Evolutionary conservation across 371 early-diverging fungal genomes (phyloP), one percentile per base, ranked within the genome.

Genomic region (Dichotomocladium elegans): DNA sequence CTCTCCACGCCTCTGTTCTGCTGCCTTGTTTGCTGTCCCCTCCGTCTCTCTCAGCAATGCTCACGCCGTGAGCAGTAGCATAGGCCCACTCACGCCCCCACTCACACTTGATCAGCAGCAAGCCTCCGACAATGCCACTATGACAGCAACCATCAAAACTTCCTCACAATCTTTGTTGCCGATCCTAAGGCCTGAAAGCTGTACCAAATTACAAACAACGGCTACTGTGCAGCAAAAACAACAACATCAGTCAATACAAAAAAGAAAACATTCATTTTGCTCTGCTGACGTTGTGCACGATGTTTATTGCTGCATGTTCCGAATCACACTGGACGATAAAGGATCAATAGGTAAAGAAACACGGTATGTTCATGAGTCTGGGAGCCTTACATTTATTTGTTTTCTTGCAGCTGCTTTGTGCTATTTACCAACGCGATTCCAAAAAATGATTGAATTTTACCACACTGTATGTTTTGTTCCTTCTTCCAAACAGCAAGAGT

Each of bases 351-450:
- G 63, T 63, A 55, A 58, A 25, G 15, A 10, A n/a, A n/a, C n/a
- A n/a, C n/a, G n/a, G n/a, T n/a, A n/a, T n/a, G n/a, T n/a, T n/a
- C n/a, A n/a, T n/a, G n/a, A n/a, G n/a, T n/a, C n/a, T n/a, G n/a
- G n/a, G n/a, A n/a, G n/a, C n/a, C n/a, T n/a, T n/a, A n/a, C n/a
- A n/a, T n/a, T n/a, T n/a, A n/a, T n/a, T n/a, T n/a, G n/a, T n/a
- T n/a, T n/a, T n/a, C n/a, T n/a, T 33, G 26, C 47, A 63, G 63
- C 63, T 10, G 63, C 63, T 12, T 35, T 52, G 26, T 65, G 66
- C 22, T 65, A 65, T 40, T 47, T 65, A 27, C 66, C 66, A 17
- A 65, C 66, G 3, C 54, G 55, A 29, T 60, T 60, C 31, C 42
- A 42, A 41, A 27, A 51, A 15, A 31, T 61, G 26, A 34, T 65